Evolutionary conservation across 106 monocot species (phyloP), one percentile per base, ranked within the genome.

Genomic region (Dioscorea zingiberensis): DNA sequence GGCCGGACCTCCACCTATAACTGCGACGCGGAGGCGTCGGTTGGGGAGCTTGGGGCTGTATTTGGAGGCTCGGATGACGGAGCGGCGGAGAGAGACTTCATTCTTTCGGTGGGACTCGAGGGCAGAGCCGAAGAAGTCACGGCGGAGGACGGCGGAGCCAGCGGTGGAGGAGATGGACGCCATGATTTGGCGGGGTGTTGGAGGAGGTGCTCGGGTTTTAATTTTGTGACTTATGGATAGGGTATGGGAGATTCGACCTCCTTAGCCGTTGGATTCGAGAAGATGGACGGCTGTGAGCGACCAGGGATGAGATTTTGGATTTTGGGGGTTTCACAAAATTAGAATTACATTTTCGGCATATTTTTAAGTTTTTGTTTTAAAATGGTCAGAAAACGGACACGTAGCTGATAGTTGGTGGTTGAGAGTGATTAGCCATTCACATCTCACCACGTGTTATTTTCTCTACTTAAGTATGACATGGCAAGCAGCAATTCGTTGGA

Each of bases 1-100:
- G 0, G 85, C 88, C 4, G 91, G 91, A 17, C 91, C 95, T 0
- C 91, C 94, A 11, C 94, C 95, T 14, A 94, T 64, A 21, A 94
- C 85, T 30, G 87, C 94, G 14, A 94, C 94, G n/a, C 84, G 73
- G 48, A 94, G 77, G 53, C 61, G 72, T 47, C 94, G 75, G 7
- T 87, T 87, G 26, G 66, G 1, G 14, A 90, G 72, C 55, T 68
- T 74, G 27, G 84, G 81, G 79, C 84, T 90, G 13, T 80, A 70
- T 59, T 60, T 74, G 21, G 71, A 63, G 13, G 90, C 87, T 25
- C 80, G 77, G 57, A 87, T 73, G 44, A 23, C 27, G 59, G 72
- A 49, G 53, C 56, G 17, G 28, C 48, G 24, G 26, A 3, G 10
- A n/a, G 47, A 10, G 51, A 38, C 18, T 18, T 1, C 9, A 17